These are phyloP conservation scores for Linum lewisii DNA, from an alignment of 345 rosid species.

Conservation along the genomic window DNA sequence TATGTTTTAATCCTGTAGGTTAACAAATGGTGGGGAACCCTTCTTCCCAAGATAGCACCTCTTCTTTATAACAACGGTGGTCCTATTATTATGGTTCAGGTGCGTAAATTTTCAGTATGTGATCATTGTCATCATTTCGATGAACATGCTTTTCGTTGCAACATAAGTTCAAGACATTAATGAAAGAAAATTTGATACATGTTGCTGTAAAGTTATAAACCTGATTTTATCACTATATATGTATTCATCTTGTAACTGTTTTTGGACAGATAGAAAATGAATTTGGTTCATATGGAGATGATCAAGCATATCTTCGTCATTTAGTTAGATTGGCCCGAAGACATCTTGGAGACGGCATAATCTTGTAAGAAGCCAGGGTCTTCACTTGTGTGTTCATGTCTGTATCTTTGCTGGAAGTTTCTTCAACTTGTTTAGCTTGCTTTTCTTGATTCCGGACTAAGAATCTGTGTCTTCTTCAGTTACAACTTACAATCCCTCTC, in stretches of 20 bases:
- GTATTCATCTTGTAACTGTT: background rate
- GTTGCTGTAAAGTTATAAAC: no score
- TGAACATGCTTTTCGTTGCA: background rate
- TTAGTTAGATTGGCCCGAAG: constrained; percentile 49
- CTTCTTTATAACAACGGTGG: constrained; percentile 78
- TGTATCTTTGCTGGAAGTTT: background rate
- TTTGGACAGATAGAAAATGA: constrained; percentile 82
- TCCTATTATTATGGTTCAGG: constrained; percentile 92
- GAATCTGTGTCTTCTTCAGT: background rate
- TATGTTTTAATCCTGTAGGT: constrained; percentile 35
- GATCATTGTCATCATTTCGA: no score
- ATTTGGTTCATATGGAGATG: constrained; percentile 90
- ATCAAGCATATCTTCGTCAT: constrained; percentile 67
- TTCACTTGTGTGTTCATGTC: constrained; percentile 6
- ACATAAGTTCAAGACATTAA: no score
- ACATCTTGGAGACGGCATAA: constrained; percentile 51
- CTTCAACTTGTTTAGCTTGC: background rate
- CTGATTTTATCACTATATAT: no score
- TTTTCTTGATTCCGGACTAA: background rate
- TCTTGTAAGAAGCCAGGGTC: constrained; percentile 44
- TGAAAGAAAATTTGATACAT: no score
- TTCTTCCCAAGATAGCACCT: constrained; percentile 61
- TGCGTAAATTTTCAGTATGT: constrained; percentile 14
- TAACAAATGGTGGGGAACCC: constrained; percentile 71
- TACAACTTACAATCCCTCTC: no score